Percentiles rank a stretch among this genome's conserved stretches.
Conservation (phyloP, 2,329 filamentous ascomycete species). For the Pseudocercospora fuligena region DNA sequence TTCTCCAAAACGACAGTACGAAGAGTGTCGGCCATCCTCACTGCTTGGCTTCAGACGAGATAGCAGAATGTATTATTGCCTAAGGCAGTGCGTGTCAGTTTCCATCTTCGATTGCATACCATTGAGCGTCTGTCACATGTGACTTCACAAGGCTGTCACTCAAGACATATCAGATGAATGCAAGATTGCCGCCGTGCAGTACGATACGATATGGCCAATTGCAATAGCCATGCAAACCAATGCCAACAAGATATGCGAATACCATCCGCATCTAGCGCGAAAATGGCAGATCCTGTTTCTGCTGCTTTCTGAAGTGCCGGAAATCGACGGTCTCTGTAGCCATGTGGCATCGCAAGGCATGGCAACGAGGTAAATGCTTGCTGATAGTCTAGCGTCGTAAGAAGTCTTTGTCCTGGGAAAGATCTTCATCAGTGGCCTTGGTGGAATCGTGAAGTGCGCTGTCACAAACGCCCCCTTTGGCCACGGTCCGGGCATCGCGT, state of each 20-base stretch:
- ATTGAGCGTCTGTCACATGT: not conserved
- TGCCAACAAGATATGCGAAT: not conserved
- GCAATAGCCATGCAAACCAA: not conserved
- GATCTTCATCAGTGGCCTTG: not conserved
- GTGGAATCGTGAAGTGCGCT: not conserved
- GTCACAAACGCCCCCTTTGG: not conserved
- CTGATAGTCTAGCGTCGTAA: not conserved
- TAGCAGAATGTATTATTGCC: too few species aligned
- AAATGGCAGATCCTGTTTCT: not conserved
- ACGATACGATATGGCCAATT: too few species aligned
- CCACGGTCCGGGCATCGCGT: not conserved
- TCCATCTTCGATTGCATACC: too few species aligned
- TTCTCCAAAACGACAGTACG: not conserved
- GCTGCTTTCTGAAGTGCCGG: not conserved
- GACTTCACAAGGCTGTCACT: not conserved
- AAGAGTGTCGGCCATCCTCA: not conserved
- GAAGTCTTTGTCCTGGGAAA: not conserved
- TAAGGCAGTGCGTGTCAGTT: too few species aligned
- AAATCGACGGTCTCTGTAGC: conserved; percentile 1
- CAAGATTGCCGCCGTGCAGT: too few species aligned
- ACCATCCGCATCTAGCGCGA: not conserved
- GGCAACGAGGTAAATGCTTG: not conserved
- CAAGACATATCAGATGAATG: not conserved
- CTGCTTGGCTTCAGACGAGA: too few species aligned
- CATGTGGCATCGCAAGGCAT: not conserved